Base-by-base conservation (phyloP, 1,284 basidiomycete species). In the Puccinia coronata region DNA sequence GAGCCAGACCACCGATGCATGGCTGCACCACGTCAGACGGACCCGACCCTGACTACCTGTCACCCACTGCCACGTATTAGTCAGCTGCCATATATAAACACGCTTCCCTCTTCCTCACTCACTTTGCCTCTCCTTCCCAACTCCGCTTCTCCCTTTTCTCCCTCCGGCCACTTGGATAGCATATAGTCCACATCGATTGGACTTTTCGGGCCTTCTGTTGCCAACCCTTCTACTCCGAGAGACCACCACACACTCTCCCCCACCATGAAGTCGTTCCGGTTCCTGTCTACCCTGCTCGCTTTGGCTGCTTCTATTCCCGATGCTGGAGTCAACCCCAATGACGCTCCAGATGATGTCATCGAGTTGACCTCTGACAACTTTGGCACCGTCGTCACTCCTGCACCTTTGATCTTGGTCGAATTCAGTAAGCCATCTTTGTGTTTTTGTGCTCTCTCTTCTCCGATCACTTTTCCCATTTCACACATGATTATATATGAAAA, bases 341-440 rank as follows among this genome's bases (percentile, higher is more conserved):
- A 49, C 23, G 47, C 41, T 49, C 41, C 41, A 47, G 67, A 43
- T 28, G 94, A 98, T 87, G 95, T 98, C 83, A 83, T 95, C 82
- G 91, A 88, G 85, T 88, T 97, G 83, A 93, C 91, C 57, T 87
- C 91, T 71, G 86, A 88, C 84, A 91, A 89, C 86, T 98, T 98
- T 87, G 89, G 91, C 84, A 87, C 89, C 43, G 87, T 90, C 82
- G 91, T 96, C 83, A 88, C 90, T 83, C 87, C 89, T 14, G 92
- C 94, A 85, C 86, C 91, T 57, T 88, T 98, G 83, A 92, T 96
- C 83, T 90, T 99, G 67, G 93, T 98, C 84, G 96, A 99, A 89
- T 98, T 96, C 91, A 96, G 93, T 86, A 94, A 94, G 51, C 94
- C 94, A 82, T 95, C 93, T 93, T 93, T 86, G 41, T 87, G 86